Base-by-base conservation (phyloP, 2,329 filamentous ascomycete genomes). In the Knoxdaviesia capensis region DNA sequence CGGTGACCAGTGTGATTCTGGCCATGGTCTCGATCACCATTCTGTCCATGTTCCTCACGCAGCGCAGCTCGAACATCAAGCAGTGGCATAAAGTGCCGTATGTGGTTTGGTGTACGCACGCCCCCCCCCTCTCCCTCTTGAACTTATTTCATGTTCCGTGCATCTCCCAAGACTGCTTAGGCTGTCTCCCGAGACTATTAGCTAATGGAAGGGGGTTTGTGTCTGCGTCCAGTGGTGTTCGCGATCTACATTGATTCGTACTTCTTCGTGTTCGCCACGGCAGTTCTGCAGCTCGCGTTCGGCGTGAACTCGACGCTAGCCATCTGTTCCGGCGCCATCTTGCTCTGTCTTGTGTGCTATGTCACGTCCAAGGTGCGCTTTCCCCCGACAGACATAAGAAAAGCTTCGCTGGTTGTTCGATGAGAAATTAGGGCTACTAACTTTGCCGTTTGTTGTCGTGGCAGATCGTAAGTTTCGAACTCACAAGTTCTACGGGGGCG, bases 301-400 rank as follows among this genome's bases (percentile, higher is more conserved):
- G 70, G 71, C 1, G 59, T 77, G 41, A 69, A 74, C 46, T 61
- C 59, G 10, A 69, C 62, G 28, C 48, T 57, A 4, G 50, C 53
- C 2, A 59, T 71, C 5, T 80, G 74, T 51, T 65, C 71, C 38
- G 64, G 66, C 5, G 70, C 71, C 6, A 73, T 78, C 36, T 47
- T 77, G 5, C 57, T 78, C 1, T 79, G 74, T 51, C 59, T 79
- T 2, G 56, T 66, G 5, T 77, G 68, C 48, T 79, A 79, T 50
- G 62, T 78, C 41, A 71, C 69, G 2, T 75, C 73, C 3, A 79
- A 80, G 58, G 68, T 77, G 41, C 44, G 53, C 49, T 43, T 31
- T 6, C 7, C n/a, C n/a, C 8, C 31, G 11, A 7, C 30, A 3
- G 9, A 31, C 11, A 6, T 31, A 9, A 35, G 3, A 36, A 3